Conservation (phyloP, 2,329 filamentous ascomycete species). For the Fusarium aywerte region DNA sequence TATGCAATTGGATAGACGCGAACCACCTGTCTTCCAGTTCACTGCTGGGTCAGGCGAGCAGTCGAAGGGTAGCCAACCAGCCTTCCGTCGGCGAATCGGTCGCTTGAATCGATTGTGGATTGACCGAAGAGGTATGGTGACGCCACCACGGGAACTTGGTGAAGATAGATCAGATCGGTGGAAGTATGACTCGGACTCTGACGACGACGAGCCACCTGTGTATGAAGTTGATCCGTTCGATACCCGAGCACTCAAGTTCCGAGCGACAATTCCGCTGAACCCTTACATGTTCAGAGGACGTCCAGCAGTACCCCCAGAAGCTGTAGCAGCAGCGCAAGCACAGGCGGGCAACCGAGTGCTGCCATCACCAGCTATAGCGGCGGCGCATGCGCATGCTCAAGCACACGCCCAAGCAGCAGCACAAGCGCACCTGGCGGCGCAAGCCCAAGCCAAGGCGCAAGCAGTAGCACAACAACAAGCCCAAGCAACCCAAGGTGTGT, state of each 20-base stretch:
- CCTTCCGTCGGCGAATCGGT: conserved; percentile 85
- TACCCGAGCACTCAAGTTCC: conserved; percentile 68
- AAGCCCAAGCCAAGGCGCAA: conserved; percentile 41
- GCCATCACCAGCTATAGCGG: conserved; percentile 42
- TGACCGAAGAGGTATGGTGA: conserved; percentile 77
- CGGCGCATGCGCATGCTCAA: conserved; percentile 45
- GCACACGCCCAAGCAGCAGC: conserved; percentile 47
- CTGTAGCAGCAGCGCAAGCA: conserved; percentile 39
- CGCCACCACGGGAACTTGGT: conserved; percentile 58
- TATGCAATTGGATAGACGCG: conserved; percentile 52
- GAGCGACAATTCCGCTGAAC: conserved; percentile 66
- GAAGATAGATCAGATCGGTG: conserved; percentile 72
- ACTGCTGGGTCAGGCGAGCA: conserved; percentile 56
- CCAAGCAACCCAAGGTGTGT: conserved; percentile 36
- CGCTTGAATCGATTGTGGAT: conserved; percentile 88
- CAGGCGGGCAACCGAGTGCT: conserved; percentile 42
- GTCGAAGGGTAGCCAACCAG: conserved; percentile 62
- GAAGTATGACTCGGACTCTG: conserved; percentile 89
- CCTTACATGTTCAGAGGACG: conserved; percentile 55
- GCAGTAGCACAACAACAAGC: conserved; percentile 37
- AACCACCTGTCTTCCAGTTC: conserved; percentile 58
- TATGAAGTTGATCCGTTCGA: conserved; percentile 81
- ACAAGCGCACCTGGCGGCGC: conserved; percentile 43
- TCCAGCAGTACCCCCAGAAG: conserved; percentile 49
- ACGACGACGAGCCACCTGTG: conserved; percentile 79